Percentiles rank a stretch among this genome's conserved stretches.
These are phyloP conservation scores for Takakia lepidozioides DNA, from an alignment of 225 moss, liverwort and hornwort genomes.

Conservation along the genomic window DNA sequence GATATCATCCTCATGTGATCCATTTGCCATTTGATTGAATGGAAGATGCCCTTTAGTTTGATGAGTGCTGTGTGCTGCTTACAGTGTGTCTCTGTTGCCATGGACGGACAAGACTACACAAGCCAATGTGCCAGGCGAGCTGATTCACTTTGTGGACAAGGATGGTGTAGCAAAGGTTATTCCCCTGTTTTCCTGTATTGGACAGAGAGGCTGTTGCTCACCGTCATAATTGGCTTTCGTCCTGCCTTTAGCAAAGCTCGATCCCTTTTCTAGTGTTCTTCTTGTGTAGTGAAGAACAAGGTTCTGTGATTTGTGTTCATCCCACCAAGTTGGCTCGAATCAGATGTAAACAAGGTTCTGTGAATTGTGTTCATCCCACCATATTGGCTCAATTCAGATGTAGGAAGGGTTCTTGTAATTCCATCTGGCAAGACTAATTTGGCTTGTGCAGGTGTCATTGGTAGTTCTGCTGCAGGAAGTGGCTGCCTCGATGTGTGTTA, in stretches of 20 bases:
- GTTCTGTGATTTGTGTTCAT: no score
- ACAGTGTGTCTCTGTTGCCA: constrained; percentile 26
- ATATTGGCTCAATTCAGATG: background rate
- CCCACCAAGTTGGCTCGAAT: no score
- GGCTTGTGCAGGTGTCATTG: constrained; percentile 37
- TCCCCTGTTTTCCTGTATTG: background rate
- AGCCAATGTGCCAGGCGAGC: constrained; percentile 16
- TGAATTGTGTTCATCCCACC: background rate
- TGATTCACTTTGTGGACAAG: constrained; percentile 38
- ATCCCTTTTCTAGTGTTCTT: no score
- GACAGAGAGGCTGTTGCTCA: background rate
- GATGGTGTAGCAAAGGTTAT: constrained; percentile 28
- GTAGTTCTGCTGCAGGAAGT: constrained; percentile 37
- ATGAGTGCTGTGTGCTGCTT: constrained; percentile 4
- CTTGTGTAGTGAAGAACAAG: background rate
- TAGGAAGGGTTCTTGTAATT: background rate
- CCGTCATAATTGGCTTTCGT: background rate
- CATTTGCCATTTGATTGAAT: background rate
- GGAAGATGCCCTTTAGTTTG: background rate
- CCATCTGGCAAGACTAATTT: background rate
- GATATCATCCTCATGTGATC: background rate
- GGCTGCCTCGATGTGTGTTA: constrained; percentile 20
- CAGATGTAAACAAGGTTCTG: background rate
- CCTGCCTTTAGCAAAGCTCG: no score
- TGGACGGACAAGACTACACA: constrained; percentile 23